Conservation (phyloP, 805 yeast genomes). For the Candida railenensis region DNA sequence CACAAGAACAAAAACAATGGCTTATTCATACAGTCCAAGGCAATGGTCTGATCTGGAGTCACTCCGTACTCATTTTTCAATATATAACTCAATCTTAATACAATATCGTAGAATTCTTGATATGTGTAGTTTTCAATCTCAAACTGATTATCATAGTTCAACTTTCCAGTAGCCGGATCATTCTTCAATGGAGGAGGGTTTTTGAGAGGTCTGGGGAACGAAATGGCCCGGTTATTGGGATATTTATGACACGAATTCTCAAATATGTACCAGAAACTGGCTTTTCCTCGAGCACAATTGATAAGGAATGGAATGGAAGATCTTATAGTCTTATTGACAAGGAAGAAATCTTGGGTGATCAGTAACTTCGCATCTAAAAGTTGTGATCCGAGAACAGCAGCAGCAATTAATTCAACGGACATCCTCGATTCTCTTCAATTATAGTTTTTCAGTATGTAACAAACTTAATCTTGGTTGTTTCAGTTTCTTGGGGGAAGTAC, state of each 20-base stretch:
- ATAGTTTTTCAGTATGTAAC: too few relatives aligned
- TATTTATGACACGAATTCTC: conserved; percentile 51
- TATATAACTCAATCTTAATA: conserved; percentile 64
- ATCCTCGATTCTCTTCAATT: too few relatives aligned
- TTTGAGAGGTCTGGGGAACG: conserved; percentile 52
- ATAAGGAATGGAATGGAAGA: conserved; percentile 42
- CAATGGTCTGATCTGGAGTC: conserved; percentile 65
- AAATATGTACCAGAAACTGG: conserved; percentile 70
- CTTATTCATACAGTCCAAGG: conserved; percentile 75
- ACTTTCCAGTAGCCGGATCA: conserved; percentile 33
- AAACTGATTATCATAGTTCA: conserved; percentile 54
- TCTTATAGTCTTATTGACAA: conserved; percentile 44
- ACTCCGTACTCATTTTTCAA: conserved; percentile 64
- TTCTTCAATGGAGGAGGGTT: conserved; percentile 23
- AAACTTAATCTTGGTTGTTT: too few relatives aligned
- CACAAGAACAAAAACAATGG: conserved; percentile 78
- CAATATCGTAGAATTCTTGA: conserved; percentile 61
- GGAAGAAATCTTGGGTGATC: conserved; percentile 51
- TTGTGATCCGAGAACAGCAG: conserved; percentile 43
- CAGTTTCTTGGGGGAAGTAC: not conserved
- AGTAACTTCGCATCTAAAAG: conserved; percentile 48
- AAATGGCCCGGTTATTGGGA: conserved; percentile 58
- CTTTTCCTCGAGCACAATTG: conserved; percentile 35
- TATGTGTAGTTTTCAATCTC: conserved; percentile 65
- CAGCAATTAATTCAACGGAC: conserved; percentile 41